Base-by-base conservation (phyloP, 495 filamentous ascomycete genomes). In the Neurospora sp. region DNA sequence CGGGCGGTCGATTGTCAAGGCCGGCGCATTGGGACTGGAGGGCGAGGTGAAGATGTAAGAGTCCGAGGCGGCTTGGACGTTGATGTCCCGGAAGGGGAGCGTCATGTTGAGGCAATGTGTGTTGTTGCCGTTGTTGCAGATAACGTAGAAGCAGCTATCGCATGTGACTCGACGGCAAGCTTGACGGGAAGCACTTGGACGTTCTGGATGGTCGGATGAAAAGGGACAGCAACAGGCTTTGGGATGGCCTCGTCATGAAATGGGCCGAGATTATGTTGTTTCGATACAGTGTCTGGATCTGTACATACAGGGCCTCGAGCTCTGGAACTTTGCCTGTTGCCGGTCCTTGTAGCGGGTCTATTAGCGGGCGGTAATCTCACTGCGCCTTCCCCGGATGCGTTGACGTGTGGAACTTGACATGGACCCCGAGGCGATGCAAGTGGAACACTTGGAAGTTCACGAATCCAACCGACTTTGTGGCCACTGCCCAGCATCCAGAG, bases 1-100 rank as follows among this genome's bases (percentile, higher is more conserved):
- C 20, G 96, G 96, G 48, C 96, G 89, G 75, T 96, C 94, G 69
- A 99, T 87, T 37, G 96, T 90, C 18, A 99, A 88, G 12, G 94
- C 92, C 11, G 93, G 93, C 39, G 94, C 89, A 81, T 92, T 89
- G 73, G 94, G 95, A 14, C 93, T 94, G 5, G 96, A 98, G 11
- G 96, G 96, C 3, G 96, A 99, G 27, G 92, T 93, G 83, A 99
- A 99, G 76, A 94, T 93, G 87, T 99, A 99, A 79, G 95, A 90
- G 72, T 94, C 93, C 72, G 92, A 83, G 2, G 96, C 95, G 59
- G 93, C 90, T 79, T 97, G 93, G 83, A 98, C 88, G 81, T 97
- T 98, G 86, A 98, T 94, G 86, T 98, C 96, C 77, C 95, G 88
- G 81, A 94, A 99, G 9, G 96, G 96, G 75, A 94, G 87, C 54